A percentile compares a stretch with the other conserved stretches of the same genome.
Conservation (phyloP, 148 eudicot species). For the Suaeda aralocaspica region DNA sequence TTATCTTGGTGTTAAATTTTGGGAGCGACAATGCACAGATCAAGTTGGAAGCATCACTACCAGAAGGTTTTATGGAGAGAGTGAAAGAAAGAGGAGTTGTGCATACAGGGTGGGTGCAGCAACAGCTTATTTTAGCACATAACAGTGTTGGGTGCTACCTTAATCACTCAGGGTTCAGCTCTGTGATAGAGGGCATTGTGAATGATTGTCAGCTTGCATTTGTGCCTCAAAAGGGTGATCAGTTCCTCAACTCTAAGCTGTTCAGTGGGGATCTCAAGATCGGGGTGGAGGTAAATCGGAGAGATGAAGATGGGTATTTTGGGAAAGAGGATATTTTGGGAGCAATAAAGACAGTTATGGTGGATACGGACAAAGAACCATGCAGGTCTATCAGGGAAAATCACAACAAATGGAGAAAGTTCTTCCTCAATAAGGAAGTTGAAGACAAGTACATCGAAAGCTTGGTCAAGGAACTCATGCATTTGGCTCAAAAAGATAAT, state of each 20-base stretch:
- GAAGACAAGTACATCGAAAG: conserved; percentile 30
- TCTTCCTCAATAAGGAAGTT: conserved; percentile 29
- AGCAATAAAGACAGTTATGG: conserved; percentile 36
- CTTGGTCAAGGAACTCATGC: conserved; percentile 33
- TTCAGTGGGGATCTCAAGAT: conserved; percentile 36
- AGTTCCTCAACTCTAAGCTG: conserved; percentile 38
- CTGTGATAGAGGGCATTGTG: conserved; percentile 46
- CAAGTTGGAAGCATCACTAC: conserved; percentile 32
- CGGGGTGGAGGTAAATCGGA: conserved; percentile 51
- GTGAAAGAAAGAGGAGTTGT: conserved; percentile 35
- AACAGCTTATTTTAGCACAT: conserved; percentile 45
- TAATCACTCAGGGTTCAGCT: conserved; percentile 46
- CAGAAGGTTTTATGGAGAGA: conserved; percentile 39
- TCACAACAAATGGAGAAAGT: conserved; percentile 38
- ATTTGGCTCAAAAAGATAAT: conserved; percentile 12
- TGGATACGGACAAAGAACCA: conserved; percentile 28
- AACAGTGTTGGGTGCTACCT: conserved; percentile 45
- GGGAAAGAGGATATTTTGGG: conserved; percentile 38
- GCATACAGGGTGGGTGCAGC: conserved; percentile 54
- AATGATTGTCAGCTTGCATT: conserved; percentile 45
- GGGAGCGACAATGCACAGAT: conserved; percentile 13
- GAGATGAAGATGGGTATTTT: conserved; percentile 54
- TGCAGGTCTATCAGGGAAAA: conserved; percentile 27
- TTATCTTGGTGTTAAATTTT: conserved; percentile 46
- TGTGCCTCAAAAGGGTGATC: conserved; percentile 48